These are phyloP conservation scores for Capsicum pubescens DNA, from an alignment of 257 asterid species.

Conservation along the genomic window DNA sequence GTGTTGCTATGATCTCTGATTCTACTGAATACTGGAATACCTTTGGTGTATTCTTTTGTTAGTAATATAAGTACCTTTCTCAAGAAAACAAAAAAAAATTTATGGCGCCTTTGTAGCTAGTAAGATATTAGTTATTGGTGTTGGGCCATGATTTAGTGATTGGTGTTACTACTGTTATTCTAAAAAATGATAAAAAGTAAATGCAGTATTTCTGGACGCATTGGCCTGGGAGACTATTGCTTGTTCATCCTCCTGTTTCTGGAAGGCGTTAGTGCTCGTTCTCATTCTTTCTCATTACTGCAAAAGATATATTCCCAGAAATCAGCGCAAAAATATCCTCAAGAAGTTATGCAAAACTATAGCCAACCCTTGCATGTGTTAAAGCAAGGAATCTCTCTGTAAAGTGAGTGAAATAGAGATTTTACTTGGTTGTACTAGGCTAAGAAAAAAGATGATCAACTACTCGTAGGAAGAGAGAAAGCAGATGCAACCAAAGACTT, in stretches of 20 bases:
- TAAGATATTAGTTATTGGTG: not conserved
- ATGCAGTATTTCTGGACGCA: not conserved
- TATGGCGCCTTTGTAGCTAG: not conserved
- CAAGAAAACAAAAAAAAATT: not conserved
- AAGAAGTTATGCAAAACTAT: not conserved
- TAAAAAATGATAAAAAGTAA: not conserved
- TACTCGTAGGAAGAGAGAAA: not conserved
- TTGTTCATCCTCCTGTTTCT: not conserved
- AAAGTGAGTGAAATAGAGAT: not conserved
- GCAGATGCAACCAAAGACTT: not conserved
- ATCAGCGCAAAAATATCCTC: not conserved
- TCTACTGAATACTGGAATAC: too few relatives aligned
- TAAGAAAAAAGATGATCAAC: not conserved
- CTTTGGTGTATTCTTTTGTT: too few relatives aligned
- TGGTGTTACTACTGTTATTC: not conserved
- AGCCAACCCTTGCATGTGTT: not conserved
- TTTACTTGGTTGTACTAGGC: conserved; percentile 1
- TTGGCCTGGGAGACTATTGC: not conserved
- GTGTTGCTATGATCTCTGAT: too few relatives aligned
- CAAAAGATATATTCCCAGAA: not conserved
- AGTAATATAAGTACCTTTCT: too few relatives aligned
- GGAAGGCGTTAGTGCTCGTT: not conserved
- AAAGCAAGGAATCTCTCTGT: not conserved
- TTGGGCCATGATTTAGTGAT: not conserved
- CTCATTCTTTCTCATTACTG: conserved; percentile 18